Percentiles rank a stretch among this genome's conserved stretches.
phyloP scores from a whole-genome alignment of 306 rosid genomes.

The Acmispon strigosus region DNA sequence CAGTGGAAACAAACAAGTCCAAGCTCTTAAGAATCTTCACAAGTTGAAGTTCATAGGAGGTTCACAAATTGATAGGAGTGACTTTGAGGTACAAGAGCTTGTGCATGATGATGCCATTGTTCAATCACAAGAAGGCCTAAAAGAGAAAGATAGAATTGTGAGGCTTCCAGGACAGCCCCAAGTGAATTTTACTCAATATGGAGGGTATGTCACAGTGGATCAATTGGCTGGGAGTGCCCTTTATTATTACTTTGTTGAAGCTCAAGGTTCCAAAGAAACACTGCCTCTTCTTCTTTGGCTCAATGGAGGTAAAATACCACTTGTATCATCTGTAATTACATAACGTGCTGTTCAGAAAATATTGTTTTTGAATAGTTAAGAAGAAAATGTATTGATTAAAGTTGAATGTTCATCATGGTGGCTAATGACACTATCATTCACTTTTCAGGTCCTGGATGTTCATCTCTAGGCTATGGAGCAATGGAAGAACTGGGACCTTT shows the following conservation, averaged over 20 bases:
- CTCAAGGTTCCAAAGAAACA: constrained; percentile 31
- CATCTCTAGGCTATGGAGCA: constrained; percentile 91
- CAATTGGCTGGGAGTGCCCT: constrained; percentile 59
- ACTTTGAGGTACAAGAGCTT: constrained; percentile 25
- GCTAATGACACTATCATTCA: neutral
- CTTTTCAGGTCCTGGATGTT: constrained; percentile 90
- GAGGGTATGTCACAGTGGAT: constrained; percentile 77
- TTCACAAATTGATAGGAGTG: constrained; percentile 32
- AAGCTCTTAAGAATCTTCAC: constrained; percentile 29
- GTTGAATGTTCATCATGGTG: neutral
- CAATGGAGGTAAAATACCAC: constrained; percentile 65
- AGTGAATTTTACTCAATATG: constrained; percentile 65
- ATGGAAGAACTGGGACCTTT: constrained; percentile 97
- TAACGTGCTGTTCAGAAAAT: no score
- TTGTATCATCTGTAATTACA: no score
- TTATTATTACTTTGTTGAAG: constrained; percentile 77
- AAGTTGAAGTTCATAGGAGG: constrained; percentile 20
- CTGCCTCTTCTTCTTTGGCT: constrained; percentile 98
- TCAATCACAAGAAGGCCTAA: constrained; percentile 46
- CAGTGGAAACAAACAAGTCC: constrained; percentile 40
- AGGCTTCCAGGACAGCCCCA: constrained; percentile 77
- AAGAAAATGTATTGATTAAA: neutral
- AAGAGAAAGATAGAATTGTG: constrained; percentile 56
- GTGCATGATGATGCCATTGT: neutral
- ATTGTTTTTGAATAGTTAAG: no score